Evolutionary conservation across 1,284 basidiomycete species (phyloP), one percentile per base, ranked within the genome.

Genomic region (Malassezia equina): DNA sequence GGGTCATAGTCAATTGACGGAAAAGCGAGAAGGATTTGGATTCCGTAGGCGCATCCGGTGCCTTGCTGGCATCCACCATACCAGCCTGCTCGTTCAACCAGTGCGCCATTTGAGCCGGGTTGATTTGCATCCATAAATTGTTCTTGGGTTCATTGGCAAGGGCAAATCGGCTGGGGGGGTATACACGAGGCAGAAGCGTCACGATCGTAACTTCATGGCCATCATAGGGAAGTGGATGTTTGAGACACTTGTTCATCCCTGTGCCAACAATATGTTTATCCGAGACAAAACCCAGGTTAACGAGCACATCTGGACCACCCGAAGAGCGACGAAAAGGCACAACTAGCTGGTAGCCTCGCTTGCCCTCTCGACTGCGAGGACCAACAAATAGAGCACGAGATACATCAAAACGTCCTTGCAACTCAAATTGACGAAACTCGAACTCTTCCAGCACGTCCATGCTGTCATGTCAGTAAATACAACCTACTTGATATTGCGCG

Each of bases 111-210:
- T 83, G 81, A 15, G 82, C 78, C 2, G 90, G 80, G 25, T 84
- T 83, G 85, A 90, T 95, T 68, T 88, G 66, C 65, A 65, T 90
- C 91, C 93, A 99, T 69, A 83, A 80, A 19, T 86, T 85, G 59
- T 82, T 80, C 40, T 83, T 80, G 0, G 88, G 86, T 51, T 83
- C 80, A 73, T 98, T 99, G 45, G 88, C 82, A 3, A 91, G 90
- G 1, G 89, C 90, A 71, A 94, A 98, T 4, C 71, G 71, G 67
- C 88, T 90, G 46, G 69, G 62, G 40, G 73, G 65, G 25, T 66
- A 69, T 45, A 68, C 51, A 27, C 68, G 60, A 13, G 71, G 68
- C 29, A 72, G 45, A 19, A 73, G 44, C 7, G 66, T 62, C 2
- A 61, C 54, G 21, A 65, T 60, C 13, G 41, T 25, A n/a, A 42